Base-by-base conservation (phyloP, 257 asterid genomes). In the Nicotiana obtusifolia region DNA sequence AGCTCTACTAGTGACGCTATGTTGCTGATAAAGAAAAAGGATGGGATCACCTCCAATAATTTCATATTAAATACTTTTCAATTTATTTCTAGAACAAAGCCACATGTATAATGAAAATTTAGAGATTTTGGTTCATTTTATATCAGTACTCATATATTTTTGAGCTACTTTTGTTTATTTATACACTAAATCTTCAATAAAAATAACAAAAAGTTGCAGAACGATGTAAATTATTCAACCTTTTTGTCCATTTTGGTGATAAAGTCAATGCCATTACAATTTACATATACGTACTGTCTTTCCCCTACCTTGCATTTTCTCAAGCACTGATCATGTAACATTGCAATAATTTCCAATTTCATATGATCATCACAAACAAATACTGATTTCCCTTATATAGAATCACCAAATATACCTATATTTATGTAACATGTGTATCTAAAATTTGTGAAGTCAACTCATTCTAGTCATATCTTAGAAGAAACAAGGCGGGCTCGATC, bases 1-100 rank as follows among this genome's bases (percentile, higher is more conserved):
- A 28, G 31, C 31, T 3, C 31, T 28, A 28, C 4, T 28, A 28
- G 31, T 3, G 87, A 87, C 65, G 92, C 97, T 11, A 88, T 88
- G 67, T 80, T 86, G 3, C 53, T 9, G 11, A 44, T 44, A 44
- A 44, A 44, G 52, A 44, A 44, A 7, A 8, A 44, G 53, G 3
- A 44, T 44, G 11, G 10, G 1, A 47, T 7, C 31, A 3, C 31
- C 31, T 30, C 31, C 31, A 30, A 30, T 47, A 10, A 47, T 47
- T 47, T 47, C 11, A 47, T 47, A 3, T 47, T 47, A 7, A 30
- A 30, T 30, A 30, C 3, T 30, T 2, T 30, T 9, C 53, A 47
- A 47, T 47, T 47, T 47, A 47, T 47, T 47, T 10, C 53, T 47
- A 47, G 53, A 47, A 8, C 10, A 10, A 47, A 47, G 53, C 53